These are phyloP conservation scores for Rubia yunnanensis DNA, from an alignment of 257 asterid genomes.

Conservation along the genomic window DNA sequence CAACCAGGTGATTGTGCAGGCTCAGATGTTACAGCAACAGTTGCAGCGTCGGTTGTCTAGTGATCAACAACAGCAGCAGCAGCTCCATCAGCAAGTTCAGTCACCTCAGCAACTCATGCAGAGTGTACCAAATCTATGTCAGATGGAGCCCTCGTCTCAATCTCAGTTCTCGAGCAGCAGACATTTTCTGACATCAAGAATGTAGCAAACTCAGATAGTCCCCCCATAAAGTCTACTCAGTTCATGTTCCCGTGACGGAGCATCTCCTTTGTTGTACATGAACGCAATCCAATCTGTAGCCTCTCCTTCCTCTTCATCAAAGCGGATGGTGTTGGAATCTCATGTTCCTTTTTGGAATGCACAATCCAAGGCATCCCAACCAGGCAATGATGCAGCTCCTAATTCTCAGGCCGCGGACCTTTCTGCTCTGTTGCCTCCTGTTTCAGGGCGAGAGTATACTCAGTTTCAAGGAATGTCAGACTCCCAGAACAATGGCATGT, in stretches of 20 bases:
- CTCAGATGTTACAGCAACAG: constrained; percentile 72
- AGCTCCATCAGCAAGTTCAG: constrained; percentile 31
- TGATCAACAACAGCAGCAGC: constrained; percentile 37
- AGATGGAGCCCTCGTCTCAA: constrained; percentile 31
- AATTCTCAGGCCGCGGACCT: constrained; percentile 57
- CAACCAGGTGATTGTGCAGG: constrained; percentile 49
- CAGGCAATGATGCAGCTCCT: constrained; percentile 41
- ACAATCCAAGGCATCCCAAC: constrained; percentile 49
- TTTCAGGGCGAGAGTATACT: constrained; percentile 55
- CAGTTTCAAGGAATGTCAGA: constrained; percentile 45
- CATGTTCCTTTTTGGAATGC: constrained; percentile 47
- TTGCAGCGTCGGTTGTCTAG: constrained; percentile 39
- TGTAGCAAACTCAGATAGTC: constrained; percentile 35
- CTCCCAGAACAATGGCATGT: constrained; percentile 47
- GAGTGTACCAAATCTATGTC: constrained; percentile 37
- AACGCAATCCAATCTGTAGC: constrained; percentile 38
- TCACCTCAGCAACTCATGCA: constrained; percentile 36
- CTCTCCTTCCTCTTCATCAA: constrained; percentile 56
- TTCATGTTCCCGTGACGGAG: constrained; percentile 60
- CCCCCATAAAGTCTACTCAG: constrained; percentile 47
- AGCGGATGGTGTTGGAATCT: constrained; percentile 66
- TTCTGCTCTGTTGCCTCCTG: constrained; percentile 55
- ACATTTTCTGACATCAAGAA: constrained; percentile 53
- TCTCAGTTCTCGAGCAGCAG: constrained; percentile 55
- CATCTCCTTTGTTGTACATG: constrained; percentile 34